Conservation (phyloP, 2,329 filamentous ascomycete species). For the Bipolaris oryzae region DNA sequence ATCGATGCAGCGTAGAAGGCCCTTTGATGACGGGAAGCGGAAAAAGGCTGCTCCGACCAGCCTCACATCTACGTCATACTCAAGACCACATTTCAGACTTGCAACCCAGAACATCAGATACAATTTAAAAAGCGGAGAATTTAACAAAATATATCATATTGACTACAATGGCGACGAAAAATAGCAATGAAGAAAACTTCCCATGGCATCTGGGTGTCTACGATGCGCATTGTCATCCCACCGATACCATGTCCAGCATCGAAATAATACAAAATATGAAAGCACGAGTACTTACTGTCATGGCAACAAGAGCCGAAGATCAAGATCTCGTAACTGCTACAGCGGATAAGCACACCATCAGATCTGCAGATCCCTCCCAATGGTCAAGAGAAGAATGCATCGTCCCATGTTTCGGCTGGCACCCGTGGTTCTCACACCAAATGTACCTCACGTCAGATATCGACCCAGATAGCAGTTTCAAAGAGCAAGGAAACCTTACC, state of each 20-base stretch:
- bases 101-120: background rate
- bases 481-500: constrained; percentile 52
- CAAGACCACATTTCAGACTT: constrained; percentile 3
- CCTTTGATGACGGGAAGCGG: background rate
- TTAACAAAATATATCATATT: background rate
- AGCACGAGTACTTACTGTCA: constrained; percentile 70
- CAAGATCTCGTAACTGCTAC: constrained; percentile 72
- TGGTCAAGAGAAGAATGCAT: constrained; percentile 52
- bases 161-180: constrained; percentile 4
- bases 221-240: constrained; percentile 85
- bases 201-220: constrained; percentile 75
- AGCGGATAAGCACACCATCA: constrained; percentile 62
- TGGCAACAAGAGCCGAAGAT: constrained; percentile 78
- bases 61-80: constrained; percentile 15
- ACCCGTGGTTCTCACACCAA: constrained; percentile 84
- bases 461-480: constrained; percentile 5
- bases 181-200: constrained; percentile 45
- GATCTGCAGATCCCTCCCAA: constrained; percentile 29
- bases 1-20: constrained; percentile 50
- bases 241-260: constrained; percentile 72
- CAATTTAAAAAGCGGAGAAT: background rate
- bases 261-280: constrained; percentile 67
- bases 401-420: constrained; percentile 82
- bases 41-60: constrained; percentile 8
- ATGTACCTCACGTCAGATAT: constrained; percentile 57